Evolutionary conservation across 1,139 yeast species (phyloP), one percentile per base, ranked within the genome.

Genomic region (Nakaseomyces sp.): DNA sequence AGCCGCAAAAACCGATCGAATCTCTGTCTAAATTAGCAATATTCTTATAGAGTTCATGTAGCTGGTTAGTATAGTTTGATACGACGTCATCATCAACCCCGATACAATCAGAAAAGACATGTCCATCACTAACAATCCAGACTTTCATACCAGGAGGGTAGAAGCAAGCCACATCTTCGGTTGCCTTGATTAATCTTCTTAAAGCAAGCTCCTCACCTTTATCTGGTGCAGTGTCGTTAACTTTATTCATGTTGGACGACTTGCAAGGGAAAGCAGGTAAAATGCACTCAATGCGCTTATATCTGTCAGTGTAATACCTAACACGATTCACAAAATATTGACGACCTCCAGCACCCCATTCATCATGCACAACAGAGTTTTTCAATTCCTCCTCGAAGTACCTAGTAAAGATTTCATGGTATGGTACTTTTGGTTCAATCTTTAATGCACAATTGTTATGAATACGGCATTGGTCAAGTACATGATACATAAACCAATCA

Each of bases 231-330:
- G 59, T 51, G 3, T 75, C 71, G 30, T 69, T 66, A n/a, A 77
- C 82, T 56, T 77, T 77, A 35, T 72, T 68, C 36, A 57, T 48
- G 50, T 77, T 77, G 13, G 81, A 75, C 0, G 81, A 75, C 54
- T 77, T 77, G 54, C 82, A 77, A 3, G 83, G 83, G 50, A 77
- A 77, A 0, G 82, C 83, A 3, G 83, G 83, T 43, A 77, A 62
- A 7, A 76, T 79, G 8, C 79, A 76, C 57, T 76, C 79, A 46
- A 77, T 66, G 35, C 69, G 67, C 26, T 69, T 50, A 46, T 67
- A 63, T 51, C 76, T 67, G 37, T 71, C 65, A 12, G 78, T 74
- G 55, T 73, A 77, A 53, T 72, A 74, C 36, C 65, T 65, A 22
- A 73, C 69, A 42, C 65, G 68, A 29, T 64, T 53, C 17, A 65